Percentiles rank a stretch among this genome's conserved stretches.
These are phyloP conservation scores for Gaeumannomyces sp. DNA, from an alignment of 2,329 filamentous ascomycete genomes.

Conservation along the genomic window DNA sequence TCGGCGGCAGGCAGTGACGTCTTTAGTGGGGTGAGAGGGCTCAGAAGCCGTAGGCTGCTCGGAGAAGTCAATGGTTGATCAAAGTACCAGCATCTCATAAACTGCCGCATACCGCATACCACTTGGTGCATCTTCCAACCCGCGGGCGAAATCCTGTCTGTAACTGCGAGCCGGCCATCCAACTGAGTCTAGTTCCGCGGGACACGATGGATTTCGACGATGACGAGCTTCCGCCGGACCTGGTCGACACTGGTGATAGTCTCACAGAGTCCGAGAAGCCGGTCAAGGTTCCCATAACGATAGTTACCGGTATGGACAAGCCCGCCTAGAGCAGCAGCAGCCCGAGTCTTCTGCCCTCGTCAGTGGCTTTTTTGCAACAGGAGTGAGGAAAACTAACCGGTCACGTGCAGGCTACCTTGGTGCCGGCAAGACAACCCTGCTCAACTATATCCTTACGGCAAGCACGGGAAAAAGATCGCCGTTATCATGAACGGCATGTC, in stretches of 20 bases:
- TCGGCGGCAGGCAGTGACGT: too few species aligned
- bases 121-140: too few species aligned
- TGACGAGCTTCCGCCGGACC: slow-evolving; percentile 56
- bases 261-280: slow-evolving; percentile 42
- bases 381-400: not conserved
- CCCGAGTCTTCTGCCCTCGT: not conserved
- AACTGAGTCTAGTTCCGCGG: not conserved
- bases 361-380: not conserved
- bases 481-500: slow-evolving; percentile 82
- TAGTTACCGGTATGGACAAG: slow-evolving; percentile 60
- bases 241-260: slow-evolving; percentile 43
- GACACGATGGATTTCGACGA: slow-evolving; percentile 57
- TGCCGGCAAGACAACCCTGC: slow-evolving; percentile 87
- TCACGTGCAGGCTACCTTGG: slow-evolving; percentile 71
- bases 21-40: too few species aligned
- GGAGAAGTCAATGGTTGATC: too few species aligned
- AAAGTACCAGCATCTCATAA: too few species aligned
- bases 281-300: slow-evolving; percentile 74
- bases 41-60: too few species aligned
- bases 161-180: not conserved
- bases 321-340: not conserved
- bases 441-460: slow-evolving; percentile 95
- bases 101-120: too few species aligned
- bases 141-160: too few species aligned
- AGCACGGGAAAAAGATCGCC: slow-evolving; percentile 96